Evolutionary conservation across 495 filamentous ascomycete genomes (phyloP).

Genomic region (Tuber brumale): DNA sequence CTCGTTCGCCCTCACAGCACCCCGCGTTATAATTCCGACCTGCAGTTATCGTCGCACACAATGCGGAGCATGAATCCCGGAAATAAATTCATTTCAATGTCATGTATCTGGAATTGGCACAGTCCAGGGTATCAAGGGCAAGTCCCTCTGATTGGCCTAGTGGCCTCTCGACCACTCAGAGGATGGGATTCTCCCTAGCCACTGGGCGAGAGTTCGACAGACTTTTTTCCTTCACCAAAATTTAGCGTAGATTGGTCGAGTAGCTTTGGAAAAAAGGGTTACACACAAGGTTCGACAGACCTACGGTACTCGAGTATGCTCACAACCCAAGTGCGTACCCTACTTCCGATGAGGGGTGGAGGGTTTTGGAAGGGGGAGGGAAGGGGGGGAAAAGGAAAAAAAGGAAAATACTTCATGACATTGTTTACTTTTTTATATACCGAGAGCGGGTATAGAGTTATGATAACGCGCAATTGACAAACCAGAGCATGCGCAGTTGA

Average conservation of each 20-base stretch:
- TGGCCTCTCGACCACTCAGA: too few species aligned
- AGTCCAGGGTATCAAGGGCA: too few species aligned
- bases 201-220: too few species aligned
- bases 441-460: background rate
- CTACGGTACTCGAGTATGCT: too few species aligned
- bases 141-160: too few species aligned
- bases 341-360: background rate
- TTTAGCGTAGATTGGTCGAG: too few species aligned
- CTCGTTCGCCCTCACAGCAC: conserved; percentile 13
- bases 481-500: background rate
- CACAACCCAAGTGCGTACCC: background rate
- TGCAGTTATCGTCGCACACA: background rate
- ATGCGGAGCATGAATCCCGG: background rate
- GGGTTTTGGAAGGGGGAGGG: background rate
- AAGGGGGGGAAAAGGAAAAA: background rate
- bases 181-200: too few species aligned
- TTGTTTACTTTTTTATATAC: background rate
- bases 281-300: too few species aligned
- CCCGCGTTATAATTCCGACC: conserved; percentile 35
- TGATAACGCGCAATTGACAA: background rate
- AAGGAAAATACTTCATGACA: background rate
- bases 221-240: too few species aligned
- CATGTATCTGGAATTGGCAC: background rate
- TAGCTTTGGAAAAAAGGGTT: too few species aligned
- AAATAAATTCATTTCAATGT: background rate